Evolutionary conservation across 2,329 filamentous ascomycete genomes (phyloP), one percentile per base, ranked within the genome.

Genomic region (Sclerotinia glacialis): DNA sequence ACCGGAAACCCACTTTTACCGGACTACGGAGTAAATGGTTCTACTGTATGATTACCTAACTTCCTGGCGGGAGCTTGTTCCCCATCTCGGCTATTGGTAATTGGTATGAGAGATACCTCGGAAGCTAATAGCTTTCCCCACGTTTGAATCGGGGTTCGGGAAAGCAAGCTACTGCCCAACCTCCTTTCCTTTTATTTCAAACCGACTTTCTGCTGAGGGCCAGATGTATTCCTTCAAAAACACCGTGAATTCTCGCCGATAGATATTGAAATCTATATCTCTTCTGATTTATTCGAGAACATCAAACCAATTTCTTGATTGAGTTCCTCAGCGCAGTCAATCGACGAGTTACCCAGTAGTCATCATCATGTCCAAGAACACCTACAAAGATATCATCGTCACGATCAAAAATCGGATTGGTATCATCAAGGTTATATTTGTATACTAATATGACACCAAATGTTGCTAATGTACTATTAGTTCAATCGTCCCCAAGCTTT

Each of bases 401-500:
- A 77, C 79, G 60, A 78, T 81, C 68, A 77, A 75, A 59, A 78
- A 77, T 3, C 72, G 79, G 68, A 81, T 82, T 67, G 80, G 80
- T 0, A 78, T 79, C 14, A 81, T 83, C 69, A 82, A 79, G 70
- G 79, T 79, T 46, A 37, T 28, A 37, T 12, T 31, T 3, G 12
- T 5, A 7, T 3, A 61, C 26, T 34, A 14, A 11, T 28, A 7
- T 8, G 23, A 5, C 21, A 34, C 11, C 16, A 59, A 46, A 44
- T 6, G 26, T 59, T 44, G 23, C 78, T 97, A 44, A 69, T 31
- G 31, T 14, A 21, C 18, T 9, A 50, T 5, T 34, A 78, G 80
- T 78, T 83, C 72, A 83, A 83, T 73, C 78, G 81, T 3, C 81
- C 81, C 14, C 79, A 80, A 70, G 73, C 76, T 2, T 77, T 83